Percentiles rank a stretch among this genome's conserved stretches.
These are phyloP conservation scores for Parastagonospora nodorum DNA, from an alignment of 2,329 filamentous ascomycete species.

Conservation along the genomic window DNA sequence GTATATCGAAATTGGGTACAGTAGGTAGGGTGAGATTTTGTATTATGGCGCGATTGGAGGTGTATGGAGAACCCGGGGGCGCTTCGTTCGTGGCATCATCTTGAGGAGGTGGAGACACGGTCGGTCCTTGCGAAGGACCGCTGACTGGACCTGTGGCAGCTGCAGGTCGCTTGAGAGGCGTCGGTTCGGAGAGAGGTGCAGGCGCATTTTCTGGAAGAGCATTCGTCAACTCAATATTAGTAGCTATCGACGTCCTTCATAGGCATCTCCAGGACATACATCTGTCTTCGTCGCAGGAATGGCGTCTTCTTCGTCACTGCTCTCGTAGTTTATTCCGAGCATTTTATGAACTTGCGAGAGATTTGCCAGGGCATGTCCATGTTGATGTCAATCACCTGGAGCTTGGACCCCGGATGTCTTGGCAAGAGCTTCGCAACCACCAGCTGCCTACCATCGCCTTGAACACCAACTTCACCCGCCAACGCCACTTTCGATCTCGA, in stretches of 20 bases:
- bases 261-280: slow-evolving; percentile 44
- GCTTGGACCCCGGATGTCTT: slow-evolving; percentile 34
- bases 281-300: slow-evolving; percentile 37
- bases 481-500: slow-evolving; percentile 13
- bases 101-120: slow-evolving; percentile 23
- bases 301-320: slow-evolving; percentile 54
- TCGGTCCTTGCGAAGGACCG: slow-evolving; percentile 37
- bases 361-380: slow-evolving; percentile 1
- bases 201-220: slow-evolving; percentile 20
- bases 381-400: slow-evolving; percentile 20
- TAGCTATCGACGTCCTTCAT: slow-evolving; percentile 51
- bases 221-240: slow-evolving; percentile 49
- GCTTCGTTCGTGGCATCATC: slow-evolving; percentile 20
- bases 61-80: slow-evolving; percentile 66
- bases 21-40: slow-evolving; percentile 76
- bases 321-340: slow-evolving; percentile 52
- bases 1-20: slow-evolving; percentile 74
- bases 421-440: slow-evolving; percentile 25
- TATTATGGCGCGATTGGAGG: slow-evolving; percentile 65
- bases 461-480: slow-evolving; percentile 24
- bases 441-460: slow-evolving; percentile 37
- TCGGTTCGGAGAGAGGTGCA: slow-evolving; percentile 8
- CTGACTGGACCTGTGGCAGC: slow-evolving; percentile 17
- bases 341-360: slow-evolving; percentile 22
- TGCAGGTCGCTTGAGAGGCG: slow-evolving; percentile 11